Evolutionary conservation across 169 alveolate species (phyloP).

Genomic region (Cryptosporidium ubiquitum): DNA sequence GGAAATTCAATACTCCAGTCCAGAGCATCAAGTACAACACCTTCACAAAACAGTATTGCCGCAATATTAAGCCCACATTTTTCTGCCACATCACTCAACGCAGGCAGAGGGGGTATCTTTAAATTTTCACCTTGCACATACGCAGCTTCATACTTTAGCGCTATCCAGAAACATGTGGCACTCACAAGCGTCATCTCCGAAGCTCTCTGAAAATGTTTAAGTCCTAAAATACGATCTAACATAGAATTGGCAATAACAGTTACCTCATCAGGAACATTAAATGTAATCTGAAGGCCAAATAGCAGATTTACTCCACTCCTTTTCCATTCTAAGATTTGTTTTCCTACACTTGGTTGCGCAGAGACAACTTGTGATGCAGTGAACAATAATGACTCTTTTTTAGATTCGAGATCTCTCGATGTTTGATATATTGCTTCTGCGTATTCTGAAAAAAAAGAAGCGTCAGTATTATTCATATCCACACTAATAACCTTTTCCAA

Average conservation of each 20-base stretch:
- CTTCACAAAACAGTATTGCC: conserved; percentile 66
- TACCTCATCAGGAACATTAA: conserved; percentile 71
- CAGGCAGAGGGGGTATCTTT: conserved; percentile 67
- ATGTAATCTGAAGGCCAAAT: conserved; percentile 62
- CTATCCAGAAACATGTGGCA: conserved; percentile 74
- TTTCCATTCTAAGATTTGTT: conserved; percentile 70
- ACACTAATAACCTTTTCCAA: conserved; percentile 46
- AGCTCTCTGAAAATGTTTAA: conserved; percentile 70
- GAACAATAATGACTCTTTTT: conserved; percentile 43
- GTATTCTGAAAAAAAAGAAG: conserved; percentile 65
- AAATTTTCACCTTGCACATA: conserved; percentile 72
- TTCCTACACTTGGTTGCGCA: conserved; percentile 73
- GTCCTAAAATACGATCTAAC: conserved; percentile 74
- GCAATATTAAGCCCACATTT: conserved; percentile 73
- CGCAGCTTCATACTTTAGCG: conserved; percentile 65
- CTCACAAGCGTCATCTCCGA: conserved; percentile 74
- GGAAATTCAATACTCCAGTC: conserved; percentile 73
- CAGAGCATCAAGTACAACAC: conserved; percentile 64
- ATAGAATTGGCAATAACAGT: conserved; percentile 70
- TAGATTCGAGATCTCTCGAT: conserved; percentile 55
- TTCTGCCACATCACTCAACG: conserved; percentile 72
- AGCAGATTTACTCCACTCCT: conserved; percentile 66
- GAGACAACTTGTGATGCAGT: conserved; percentile 72
- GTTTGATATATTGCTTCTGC: conserved; percentile 74
- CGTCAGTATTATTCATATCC: conserved; percentile 58